Conservation (phyloP, 2,329 filamentous ascomycete genomes). For the Alternaria novae-zelandiae region DNA sequence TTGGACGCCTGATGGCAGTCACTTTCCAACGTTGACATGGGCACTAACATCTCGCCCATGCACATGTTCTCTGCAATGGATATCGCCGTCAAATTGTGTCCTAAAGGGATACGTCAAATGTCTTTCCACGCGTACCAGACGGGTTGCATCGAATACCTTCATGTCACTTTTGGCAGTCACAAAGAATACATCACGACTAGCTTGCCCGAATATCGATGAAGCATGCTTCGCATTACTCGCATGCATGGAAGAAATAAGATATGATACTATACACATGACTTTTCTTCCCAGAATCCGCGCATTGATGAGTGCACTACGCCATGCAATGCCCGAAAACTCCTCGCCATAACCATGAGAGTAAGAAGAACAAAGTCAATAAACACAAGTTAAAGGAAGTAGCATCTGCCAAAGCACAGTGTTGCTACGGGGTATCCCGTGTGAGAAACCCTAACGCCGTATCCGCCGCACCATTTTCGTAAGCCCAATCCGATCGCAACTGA, state of each 20-base stretch:
- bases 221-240: slow-evolving; percentile 10
- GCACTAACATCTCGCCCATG: not conserved
- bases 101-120: not conserved
- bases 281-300: slow-evolving; percentile 23
- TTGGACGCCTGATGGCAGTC: not conserved
- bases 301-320: slow-evolving; percentile 23
- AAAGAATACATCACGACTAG: not conserved
- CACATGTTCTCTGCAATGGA: not conserved
- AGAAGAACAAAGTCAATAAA: slow-evolving; percentile 26
- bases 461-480: slow-evolving; percentile 24
- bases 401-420: slow-evolving; percentile 23
- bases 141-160: not conserved
- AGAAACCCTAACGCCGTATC: slow-evolving; percentile 35
- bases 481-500: slow-evolving; percentile 22
- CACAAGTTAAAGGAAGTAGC: slow-evolving; percentile 27
- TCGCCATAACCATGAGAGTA: slow-evolving; percentile 29
- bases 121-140: not conserved
- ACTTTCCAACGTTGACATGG: not conserved
- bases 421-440: slow-evolving; percentile 38
- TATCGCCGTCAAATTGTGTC: not conserved
- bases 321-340: slow-evolving; percentile 41
- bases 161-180: not conserved
- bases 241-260: slow-evolving; percentile 10
- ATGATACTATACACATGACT: slow-evolving; percentile 35
- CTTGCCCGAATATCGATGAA: not conserved